A percentile compares a stretch with the other conserved stretches of the same genome.
Conservation (phyloP, 1,139 yeast genomes). For the Diutina scorzettiae region DNA sequence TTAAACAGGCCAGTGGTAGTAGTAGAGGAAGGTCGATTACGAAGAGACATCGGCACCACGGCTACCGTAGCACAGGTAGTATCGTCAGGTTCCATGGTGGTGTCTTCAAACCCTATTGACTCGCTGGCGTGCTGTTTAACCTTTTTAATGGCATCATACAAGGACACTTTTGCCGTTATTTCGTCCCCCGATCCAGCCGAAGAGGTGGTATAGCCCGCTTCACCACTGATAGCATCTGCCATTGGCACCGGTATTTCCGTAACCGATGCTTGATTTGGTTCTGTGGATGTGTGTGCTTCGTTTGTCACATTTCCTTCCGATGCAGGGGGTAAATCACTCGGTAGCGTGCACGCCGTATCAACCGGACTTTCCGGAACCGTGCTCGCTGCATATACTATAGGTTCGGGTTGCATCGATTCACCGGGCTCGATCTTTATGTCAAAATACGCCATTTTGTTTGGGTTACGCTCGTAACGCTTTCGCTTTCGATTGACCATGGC, state of each 20-base stretch:
- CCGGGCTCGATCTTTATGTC: conserved; percentile 1
- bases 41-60: neutral
- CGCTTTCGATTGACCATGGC: neutral
- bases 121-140: neutral
- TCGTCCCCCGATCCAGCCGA: too few species aligned
- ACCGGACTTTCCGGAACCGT: too few species aligned
- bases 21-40: neutral
- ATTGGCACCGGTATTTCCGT: too few species aligned
- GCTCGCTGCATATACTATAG: too few species aligned
- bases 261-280: too few species aligned
- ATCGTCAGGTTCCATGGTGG: neutral
- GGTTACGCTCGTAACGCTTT: neutral
- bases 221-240: too few species aligned
- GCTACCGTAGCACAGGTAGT: neutral
- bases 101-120: neutral
- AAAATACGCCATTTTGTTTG: neutral
- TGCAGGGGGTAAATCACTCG: too few species aligned
- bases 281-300: too few species aligned
- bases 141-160: neutral
- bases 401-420: too few species aligned
- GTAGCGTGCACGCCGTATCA: too few species aligned
- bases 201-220: too few species aligned
- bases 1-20: neutral
- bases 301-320: too few species aligned
- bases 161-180: neutral